A percentile compares a stretch with the other conserved stretches of the same genome.
Evolutionary conservation across 2,329 filamentous ascomycete genomes (phyloP).

Genomic region (Colletotrichum spaethianum): DNA sequence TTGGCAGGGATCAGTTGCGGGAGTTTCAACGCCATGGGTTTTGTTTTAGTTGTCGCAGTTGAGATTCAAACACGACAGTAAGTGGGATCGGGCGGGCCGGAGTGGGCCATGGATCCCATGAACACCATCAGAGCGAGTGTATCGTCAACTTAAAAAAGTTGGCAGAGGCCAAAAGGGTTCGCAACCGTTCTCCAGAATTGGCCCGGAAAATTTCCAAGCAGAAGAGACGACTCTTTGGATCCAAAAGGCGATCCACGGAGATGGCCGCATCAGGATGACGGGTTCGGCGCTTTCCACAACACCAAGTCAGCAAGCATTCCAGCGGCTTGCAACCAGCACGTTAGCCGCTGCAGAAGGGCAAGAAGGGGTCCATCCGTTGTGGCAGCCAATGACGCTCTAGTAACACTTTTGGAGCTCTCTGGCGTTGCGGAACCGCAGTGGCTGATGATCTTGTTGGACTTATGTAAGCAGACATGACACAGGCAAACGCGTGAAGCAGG

Average conservation of each 20-base stretch:
- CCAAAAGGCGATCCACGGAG: neutral
- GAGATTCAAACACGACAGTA: slow-evolving; percentile 5
- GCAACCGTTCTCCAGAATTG: neutral
- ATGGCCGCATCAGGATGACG: slow-evolving; percentile 15
- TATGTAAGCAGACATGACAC: neutral
- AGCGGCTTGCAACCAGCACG: neutral
- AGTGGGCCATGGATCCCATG: neutral
- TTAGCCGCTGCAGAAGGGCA: neutral
- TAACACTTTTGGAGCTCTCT: neutral
- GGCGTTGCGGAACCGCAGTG: neutral
- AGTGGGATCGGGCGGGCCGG: slow-evolving; percentile 18
- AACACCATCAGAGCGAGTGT: neutral
- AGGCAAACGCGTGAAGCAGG: neutral
- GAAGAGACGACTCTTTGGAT: neutral
- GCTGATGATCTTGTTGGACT: neutral
- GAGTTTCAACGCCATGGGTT: slow-evolving; percentile 23
- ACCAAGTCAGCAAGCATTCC: neutral
- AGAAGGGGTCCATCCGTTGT: slow-evolving; percentile 18
- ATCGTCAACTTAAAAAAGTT: neutral
- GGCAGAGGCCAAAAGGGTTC: neutral
- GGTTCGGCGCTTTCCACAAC: neutral
- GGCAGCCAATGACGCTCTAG: slow-evolving; percentile 17
- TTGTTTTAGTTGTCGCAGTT: slow-evolving; percentile 27
- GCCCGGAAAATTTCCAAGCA: neutral
- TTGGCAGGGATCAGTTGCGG: slow-evolving; percentile 22